These are phyloP conservation scores for Lyophyllum atratum DNA, from an alignment of 768 basidiomycete genomes.

Conservation along the genomic window DNA sequence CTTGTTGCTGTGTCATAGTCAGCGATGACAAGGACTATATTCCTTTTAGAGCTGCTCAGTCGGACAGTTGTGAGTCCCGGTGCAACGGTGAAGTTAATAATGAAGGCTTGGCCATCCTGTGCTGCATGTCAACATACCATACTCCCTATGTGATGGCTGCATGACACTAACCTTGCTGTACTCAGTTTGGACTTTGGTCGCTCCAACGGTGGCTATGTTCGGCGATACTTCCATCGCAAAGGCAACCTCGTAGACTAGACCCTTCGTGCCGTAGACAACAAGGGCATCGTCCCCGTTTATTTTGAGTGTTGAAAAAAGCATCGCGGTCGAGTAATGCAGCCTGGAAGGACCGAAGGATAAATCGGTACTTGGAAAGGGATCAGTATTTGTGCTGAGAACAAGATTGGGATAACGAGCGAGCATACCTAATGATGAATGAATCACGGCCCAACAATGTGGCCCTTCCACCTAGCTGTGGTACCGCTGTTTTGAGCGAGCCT, in stretches of 20 bases:
- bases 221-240: conserved; percentile 4
- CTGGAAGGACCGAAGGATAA: conserved; percentile 14
- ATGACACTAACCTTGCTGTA: conserved; percentile 7
- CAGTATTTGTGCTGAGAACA: background rate
- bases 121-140: background rate
- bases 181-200: conserved; percentile 10
- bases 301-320: conserved; percentile 15
- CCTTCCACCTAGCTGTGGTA: conserved; percentile 12
- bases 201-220: conserved; percentile 1
- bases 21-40: conserved; percentile 12
- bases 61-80: conserved; percentile 11
- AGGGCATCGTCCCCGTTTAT: conserved; percentile 14
- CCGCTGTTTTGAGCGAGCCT: conserved; percentile 9
- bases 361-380: conserved; percentile 6
- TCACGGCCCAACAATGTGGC: conserved; percentile 16
- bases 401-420: background rate
- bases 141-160: background rate
- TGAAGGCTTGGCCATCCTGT: conserved; percentile 7
- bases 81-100: conserved; percentile 8
- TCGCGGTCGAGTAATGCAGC: conserved; percentile 16
- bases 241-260: conserved; percentile 15
- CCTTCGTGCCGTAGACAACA: conserved; percentile 14
- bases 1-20: conserved; percentile 16
- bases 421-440: conserved; percentile 13
- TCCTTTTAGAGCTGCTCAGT: background rate